A percentile compares a stretch with the other conserved stretches of the same genome.
These are phyloP conservation scores for Dactylorhiza incarnata DNA, from an alignment of 106 monocot species.

Conservation along the genomic window DNA sequence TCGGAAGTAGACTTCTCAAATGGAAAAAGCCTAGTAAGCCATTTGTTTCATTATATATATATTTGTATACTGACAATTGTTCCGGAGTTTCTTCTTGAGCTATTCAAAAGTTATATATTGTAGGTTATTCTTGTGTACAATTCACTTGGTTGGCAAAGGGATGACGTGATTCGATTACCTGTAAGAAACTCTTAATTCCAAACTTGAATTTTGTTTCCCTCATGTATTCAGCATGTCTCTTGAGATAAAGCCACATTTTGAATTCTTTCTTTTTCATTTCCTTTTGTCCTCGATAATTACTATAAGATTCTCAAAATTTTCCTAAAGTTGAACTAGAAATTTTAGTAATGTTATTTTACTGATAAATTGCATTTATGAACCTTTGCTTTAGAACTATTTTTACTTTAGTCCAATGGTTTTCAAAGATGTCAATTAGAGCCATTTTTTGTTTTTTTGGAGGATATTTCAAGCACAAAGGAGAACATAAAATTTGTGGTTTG, in stretches of 20 bases:
- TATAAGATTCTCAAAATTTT: not conserved
- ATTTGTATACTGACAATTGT: not conserved
- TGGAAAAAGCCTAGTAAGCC: conserved; percentile 74
- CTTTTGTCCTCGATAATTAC: not conserved
- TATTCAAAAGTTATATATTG: not conserved
- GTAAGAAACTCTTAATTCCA: conserved; percentile 36
- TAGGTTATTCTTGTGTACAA: conserved; percentile 94
- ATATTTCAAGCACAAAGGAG: too few species aligned
- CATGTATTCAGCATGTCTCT: not conserved
- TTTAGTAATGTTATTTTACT: not conserved
- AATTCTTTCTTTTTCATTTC: not conserved
- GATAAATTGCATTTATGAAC: not conserved
- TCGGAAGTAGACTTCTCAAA: conserved; percentile 52
- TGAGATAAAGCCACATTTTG: not conserved
- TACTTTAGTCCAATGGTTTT: not conserved
- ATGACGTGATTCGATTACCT: conserved; percentile 79
- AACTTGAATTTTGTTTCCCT: conserved; percentile 3
- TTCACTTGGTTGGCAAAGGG: conserved; percentile 89
- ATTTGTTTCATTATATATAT: conserved; percentile 4
- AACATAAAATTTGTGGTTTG: too few species aligned
- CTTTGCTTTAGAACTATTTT: not conserved
- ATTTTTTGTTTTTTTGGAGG: not conserved
- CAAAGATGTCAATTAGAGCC: not conserved
- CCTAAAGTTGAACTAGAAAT: not conserved
- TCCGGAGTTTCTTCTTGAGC: not conserved